Evolutionary conservation across 768 basidiomycete genomes (phyloP).

Genomic region (Ramaria sp.): DNA sequence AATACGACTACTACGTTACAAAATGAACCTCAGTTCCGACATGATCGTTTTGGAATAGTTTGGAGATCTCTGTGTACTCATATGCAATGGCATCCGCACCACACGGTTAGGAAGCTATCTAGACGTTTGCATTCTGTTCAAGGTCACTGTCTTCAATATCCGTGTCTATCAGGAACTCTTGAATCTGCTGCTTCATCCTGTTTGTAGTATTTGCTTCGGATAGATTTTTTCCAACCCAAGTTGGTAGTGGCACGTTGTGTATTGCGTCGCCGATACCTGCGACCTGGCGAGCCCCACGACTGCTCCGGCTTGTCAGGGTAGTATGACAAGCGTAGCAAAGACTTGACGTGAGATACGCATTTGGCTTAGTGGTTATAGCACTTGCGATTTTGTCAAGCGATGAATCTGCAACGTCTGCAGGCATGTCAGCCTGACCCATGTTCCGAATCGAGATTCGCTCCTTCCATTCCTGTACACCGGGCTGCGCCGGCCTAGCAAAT

Average conservation of each 20-base stretch:
- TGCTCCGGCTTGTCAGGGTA: constrained; percentile 39
- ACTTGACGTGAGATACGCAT: constrained; percentile 11
- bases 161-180: constrained; percentile 11
- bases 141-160: not conserved
- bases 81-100: not conserved
- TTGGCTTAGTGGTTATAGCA: no score
- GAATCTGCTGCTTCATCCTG: constrained; percentile 2
- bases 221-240: not conserved
- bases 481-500: constrained; percentile 46
- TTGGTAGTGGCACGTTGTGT: not conserved
- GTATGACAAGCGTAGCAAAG: constrained; percentile 60
- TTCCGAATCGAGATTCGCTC: constrained; percentile 60
- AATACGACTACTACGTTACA: constrained; percentile 70
- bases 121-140: not conserved
- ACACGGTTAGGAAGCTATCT: not conserved
- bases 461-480: constrained; percentile 64
- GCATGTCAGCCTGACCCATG: constrained; percentile 19
- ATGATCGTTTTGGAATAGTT: not conserved
- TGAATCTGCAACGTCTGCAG: constrained; percentile 3
- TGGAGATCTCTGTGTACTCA: not conserved
- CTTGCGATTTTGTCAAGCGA: no score
- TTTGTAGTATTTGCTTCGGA: not conserved
- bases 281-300: constrained; percentile 5
- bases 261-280: not conserved
- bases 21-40: constrained; percentile 1